These are phyloP conservation scores for Neostapfia colusana DNA, from an alignment of 176 grass and related monocot genomes.

Conservation along the genomic window DNA sequence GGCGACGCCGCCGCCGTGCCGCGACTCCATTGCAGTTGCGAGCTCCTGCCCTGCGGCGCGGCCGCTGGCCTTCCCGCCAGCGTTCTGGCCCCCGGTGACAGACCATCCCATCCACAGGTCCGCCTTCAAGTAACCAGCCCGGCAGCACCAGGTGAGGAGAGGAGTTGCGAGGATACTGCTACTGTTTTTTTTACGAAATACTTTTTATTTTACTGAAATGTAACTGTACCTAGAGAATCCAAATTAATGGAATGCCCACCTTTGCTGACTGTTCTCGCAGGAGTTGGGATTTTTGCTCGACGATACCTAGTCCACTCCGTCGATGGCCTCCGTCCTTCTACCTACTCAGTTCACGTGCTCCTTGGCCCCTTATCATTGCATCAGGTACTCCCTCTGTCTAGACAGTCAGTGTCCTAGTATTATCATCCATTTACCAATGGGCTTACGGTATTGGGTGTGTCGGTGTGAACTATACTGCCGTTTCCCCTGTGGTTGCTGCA, in stretches of 20 bases:
- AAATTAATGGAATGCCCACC: background rate
- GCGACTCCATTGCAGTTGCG: background rate
- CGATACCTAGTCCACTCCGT: background rate
- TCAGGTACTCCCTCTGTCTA: constrained; percentile 16
- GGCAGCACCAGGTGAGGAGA: background rate
- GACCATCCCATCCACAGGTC: background rate
- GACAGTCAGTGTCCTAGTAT: no score
- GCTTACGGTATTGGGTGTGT: background rate
- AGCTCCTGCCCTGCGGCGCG: no score
- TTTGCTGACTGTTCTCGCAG: background rate
- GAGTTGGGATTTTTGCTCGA: constrained; percentile 14
- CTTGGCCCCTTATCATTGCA: background rate
- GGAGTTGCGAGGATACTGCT: no score
- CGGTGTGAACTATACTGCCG: background rate
- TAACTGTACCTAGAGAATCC: background rate
- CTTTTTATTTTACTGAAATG: background rate
- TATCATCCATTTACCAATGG: background rate
- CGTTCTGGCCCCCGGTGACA: background rate
- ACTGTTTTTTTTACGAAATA: background rate
- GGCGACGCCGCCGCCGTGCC: no score
- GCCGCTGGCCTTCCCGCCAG: background rate
- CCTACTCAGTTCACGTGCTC: constrained; percentile 27
- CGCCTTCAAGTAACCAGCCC: background rate
- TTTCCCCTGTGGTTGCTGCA: background rate
- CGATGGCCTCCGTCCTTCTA: constrained; percentile 50